Base-by-base conservation (phyloP, 2,329 filamentous ascomycete genomes). In the Penicillium sp. region DNA sequence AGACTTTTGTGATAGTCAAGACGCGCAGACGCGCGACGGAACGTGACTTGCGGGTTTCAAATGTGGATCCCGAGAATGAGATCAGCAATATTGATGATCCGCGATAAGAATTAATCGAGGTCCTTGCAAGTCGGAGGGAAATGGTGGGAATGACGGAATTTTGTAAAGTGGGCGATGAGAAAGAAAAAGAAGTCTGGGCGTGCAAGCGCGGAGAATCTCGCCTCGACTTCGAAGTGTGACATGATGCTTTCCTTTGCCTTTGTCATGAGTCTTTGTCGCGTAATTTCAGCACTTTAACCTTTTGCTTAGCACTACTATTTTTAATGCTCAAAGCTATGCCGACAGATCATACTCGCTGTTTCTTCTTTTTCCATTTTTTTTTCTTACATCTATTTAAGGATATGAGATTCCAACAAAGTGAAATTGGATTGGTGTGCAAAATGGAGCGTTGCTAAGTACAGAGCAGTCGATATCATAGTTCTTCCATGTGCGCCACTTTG, bases 21-120 rank as follows among this genome's bases (percentile, higher is more conserved):
- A 66, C 64, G 64, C 64, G 64, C 64, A 64, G 60, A 64, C 60
- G 63, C 64, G 64, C 63, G 63, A 63, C 59, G 58, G 56, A 66
- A 63, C 63, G 64, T 66, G 63, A 64, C 53, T 57, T 37, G 51
- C 52, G 27, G 55, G 55, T 43, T 41, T 43, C 47, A 56, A 51
- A 46, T 44, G 58, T 60, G 58, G 58, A 60, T 59, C 53, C 59
- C 43, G 50, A 33, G 50, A 45, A 45, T 45, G 50, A 33, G 50
- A 53, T 53, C 50, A 35, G 43, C 50, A 53, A 22, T n/a, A 46
- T 41, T 22, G 7, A 26, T 19, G 29, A 45, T 31, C 29, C n/a
- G 22, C 21, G 35, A 41, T 39, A 11, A 43, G 35, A 19, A 21
- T 24, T 5, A 11, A n/a, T 39, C 14, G 13, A 41, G 37, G 35